phyloP scores from a whole-genome alignment of 345 rosid species.

The Aquilaria malaccensis region DNA sequence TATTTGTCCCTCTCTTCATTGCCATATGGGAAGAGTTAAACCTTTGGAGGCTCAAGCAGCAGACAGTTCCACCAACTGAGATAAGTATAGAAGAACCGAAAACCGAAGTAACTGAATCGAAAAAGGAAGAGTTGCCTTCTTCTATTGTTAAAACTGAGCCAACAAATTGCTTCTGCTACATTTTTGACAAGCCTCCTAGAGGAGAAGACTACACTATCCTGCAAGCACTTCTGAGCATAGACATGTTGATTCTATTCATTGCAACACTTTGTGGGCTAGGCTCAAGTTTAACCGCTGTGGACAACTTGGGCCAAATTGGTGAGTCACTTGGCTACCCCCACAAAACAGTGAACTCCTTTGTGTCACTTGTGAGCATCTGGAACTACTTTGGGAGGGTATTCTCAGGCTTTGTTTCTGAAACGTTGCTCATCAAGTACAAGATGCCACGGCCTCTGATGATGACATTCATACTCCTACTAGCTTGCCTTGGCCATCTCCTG shows the following conservation, averaged over 20 bases:
- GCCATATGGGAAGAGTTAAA: conserved; percentile 51
- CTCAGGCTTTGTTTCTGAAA: conserved; percentile 73
- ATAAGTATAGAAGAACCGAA: conserved; percentile 19
- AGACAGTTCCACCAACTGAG: conserved; percentile 18
- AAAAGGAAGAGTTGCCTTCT: conserved; percentile 4
- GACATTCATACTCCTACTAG: conserved; percentile 54
- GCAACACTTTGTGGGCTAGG: conserved; percentile 76
- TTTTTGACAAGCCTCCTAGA: conserved; percentile 51
- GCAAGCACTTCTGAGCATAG: conserved; percentile 69
- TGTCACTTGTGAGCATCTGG: conserved; percentile 89
- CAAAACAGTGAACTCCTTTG: conserved; percentile 49
- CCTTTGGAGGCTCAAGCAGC: conserved; percentile 48
- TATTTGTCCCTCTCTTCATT: conserved; percentile 57
- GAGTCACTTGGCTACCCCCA: conserved; percentile 75
- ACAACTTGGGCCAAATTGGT: conserved; percentile 88
- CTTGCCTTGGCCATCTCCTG: conserved; percentile 55
- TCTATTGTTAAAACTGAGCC: conserved; percentile 2
- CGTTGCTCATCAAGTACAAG: conserved; percentile 44
- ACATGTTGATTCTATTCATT: conserved; percentile 54
- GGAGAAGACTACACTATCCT: conserved; percentile 90
- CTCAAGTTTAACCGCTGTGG: conserved; percentile 71
- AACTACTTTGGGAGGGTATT: conserved; percentile 83
- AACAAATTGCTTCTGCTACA: conserved; percentile 38
- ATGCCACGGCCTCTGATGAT: conserved; percentile 71
- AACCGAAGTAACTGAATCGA: conserved; percentile 15